Base-by-base conservation (phyloP, 2,329 filamentous ascomycete species). In the Dothistroma septosporum region DNA sequence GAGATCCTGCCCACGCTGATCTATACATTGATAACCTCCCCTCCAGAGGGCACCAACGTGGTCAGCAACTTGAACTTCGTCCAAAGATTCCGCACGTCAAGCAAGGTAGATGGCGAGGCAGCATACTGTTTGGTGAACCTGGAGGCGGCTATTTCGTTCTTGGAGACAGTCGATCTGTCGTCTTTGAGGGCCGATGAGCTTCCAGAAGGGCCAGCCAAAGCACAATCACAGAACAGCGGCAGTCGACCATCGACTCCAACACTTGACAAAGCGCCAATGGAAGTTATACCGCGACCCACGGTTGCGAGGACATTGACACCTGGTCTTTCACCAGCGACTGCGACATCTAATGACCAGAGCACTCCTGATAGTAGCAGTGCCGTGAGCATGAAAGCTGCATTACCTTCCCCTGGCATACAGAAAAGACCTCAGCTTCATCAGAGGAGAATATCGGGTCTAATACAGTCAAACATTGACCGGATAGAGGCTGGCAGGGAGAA, bases 1-100 rank as follows among this genome's bases (percentile, higher is more conserved):
- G 94, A 97, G 76, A 95, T 99, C 58, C 87, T 99, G 74, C 94
- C 94, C 0, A 96, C 96, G 75, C 83, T 99, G 64, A 99, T 99
- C 63, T 99, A 96, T 77, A 91, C 92, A 0, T 83, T 99, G 62
- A 95, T 99, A 72, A 97, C 92, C 2, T 88, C 92, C 49, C 88
- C 91, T 0, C 89, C 92, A 0, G 90, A 94, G 74, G 85, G 87
- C 35, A 87, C 97, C 53, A 90, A 92, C 74, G 88, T 92, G 58
- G 91, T 96, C 71, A 97, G 93, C 79, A 95, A 99, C 73, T 80
- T 95, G n/a, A 86, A 89, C 68, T 99, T 97, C 73, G 92, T 97
- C 66, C 92, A 97, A 73, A 82, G 89, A 63, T 99, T 99, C 73
- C 86, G 94, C 59, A 90, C 91, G 73, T 85, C 90, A 56, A 87